phyloP scores from a whole-genome alignment of 2,329 filamentous ascomycete species.

The Dothideomycetes sp. region DNA sequence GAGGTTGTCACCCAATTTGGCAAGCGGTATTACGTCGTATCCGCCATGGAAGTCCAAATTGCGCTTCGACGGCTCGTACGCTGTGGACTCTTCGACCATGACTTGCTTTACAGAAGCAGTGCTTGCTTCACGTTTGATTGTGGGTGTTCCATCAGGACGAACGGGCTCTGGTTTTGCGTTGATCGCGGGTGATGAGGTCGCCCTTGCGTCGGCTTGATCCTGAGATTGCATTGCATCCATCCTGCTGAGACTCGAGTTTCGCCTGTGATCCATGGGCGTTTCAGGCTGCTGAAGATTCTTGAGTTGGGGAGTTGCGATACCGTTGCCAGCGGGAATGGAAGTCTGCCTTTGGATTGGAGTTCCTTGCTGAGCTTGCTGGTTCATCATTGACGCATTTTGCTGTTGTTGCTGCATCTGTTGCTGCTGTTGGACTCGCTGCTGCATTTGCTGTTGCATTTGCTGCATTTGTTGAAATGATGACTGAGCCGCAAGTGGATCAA shows the following conservation, averaged over 20 bases:
- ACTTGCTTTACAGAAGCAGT: conserved; percentile 4
- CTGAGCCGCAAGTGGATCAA: neutral
- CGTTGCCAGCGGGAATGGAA: conserved; percentile 13
- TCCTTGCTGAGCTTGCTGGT: conserved; percentile 18
- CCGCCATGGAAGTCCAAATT: conserved; percentile 46
- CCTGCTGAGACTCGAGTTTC: conserved; percentile 13
- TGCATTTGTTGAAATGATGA: neutral
- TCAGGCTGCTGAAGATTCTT: conserved; percentile 20
- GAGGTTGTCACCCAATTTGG: conserved; percentile 55
- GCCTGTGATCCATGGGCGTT: conserved; percentile 20
- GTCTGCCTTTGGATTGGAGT: conserved; percentile 29
- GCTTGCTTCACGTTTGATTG: conserved; percentile 10
- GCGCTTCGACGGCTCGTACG: conserved; percentile 10
- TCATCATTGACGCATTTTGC: conserved; percentile 4
- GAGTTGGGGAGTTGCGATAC: conserved; percentile 27
- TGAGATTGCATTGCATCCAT: conserved; percentile 7
- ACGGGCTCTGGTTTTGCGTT: conserved; percentile 5
- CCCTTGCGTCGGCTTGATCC: conserved; percentile 4
- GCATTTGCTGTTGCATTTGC: neutral
- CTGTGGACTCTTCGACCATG: conserved; percentile 5
- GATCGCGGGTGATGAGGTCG: conserved; percentile 8
- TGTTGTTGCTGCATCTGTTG: conserved; percentile 4
- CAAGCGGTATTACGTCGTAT: conserved; percentile 55
- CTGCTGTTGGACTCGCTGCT: conserved; percentile 3
- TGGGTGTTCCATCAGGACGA: conserved; percentile 2